Evolutionary conservation across 306 rosid genomes (phyloP).

Genomic region (Sphenostylis stenocarpa): DNA sequence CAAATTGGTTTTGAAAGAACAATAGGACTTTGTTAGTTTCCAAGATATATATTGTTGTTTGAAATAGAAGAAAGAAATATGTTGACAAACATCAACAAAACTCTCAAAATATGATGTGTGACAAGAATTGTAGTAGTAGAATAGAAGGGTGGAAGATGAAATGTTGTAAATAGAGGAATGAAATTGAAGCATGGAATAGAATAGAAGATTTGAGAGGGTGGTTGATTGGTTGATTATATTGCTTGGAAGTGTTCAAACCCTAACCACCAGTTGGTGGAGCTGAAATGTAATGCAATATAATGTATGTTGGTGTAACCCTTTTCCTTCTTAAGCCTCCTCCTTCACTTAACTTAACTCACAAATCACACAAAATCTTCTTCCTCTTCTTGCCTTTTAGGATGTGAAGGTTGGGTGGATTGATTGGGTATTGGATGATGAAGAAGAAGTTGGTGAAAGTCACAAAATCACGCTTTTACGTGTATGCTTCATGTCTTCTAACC

Average conservation of each 20-base stretch:
- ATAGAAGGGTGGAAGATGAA: neutral
- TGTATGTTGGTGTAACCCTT: neutral
- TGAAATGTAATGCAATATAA: conserved; percentile 31
- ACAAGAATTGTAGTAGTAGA: neutral
- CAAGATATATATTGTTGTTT: too few species aligned
- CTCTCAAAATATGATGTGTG: too few species aligned
- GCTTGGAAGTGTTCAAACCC: conserved; percentile 69
- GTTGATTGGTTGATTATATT: conserved; percentile 53
- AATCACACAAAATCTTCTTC: conserved; percentile 21
- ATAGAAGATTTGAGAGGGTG: conserved; percentile 1
- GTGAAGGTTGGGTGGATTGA: too few species aligned
- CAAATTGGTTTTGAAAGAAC: too few species aligned
- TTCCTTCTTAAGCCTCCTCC: conserved; percentile 52
- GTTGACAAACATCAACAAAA: too few species aligned
- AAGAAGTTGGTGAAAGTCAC: conserved; percentile 50
- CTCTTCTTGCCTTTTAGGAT: neutral
- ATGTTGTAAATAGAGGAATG: neutral
- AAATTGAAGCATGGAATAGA: neutral
- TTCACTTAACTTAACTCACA: conserved; percentile 40
- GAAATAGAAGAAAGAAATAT: too few species aligned
- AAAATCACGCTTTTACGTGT: conserved; percentile 27
- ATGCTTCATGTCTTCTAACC: conserved; percentile 1
- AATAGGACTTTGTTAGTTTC: too few species aligned
- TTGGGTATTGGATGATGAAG: too few species aligned
- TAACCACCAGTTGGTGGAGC: conserved; percentile 95